Conservation (phyloP, 352 stramenopile species). For the Pythium oligandrum region DNA sequence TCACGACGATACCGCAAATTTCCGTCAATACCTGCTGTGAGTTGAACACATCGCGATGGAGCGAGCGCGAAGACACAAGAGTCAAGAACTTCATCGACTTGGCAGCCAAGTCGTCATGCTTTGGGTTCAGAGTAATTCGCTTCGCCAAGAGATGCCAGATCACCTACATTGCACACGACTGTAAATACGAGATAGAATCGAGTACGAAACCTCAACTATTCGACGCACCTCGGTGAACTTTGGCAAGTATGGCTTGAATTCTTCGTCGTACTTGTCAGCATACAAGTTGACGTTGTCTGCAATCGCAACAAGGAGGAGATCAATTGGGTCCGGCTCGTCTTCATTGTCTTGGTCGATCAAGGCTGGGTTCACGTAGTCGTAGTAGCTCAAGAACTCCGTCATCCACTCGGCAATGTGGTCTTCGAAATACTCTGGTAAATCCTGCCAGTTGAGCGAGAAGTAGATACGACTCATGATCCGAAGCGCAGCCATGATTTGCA, state of each 20-base stretch:
- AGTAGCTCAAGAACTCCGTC: constrained; percentile 92
- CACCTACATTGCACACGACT: constrained; percentile 6
- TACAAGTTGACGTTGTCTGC: constrained; percentile 98
- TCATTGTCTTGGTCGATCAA: constrained; percentile 93
- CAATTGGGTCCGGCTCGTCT: constrained; percentile 87
- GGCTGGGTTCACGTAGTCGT: constrained; percentile 92
- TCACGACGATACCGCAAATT: constrained; percentile 97
- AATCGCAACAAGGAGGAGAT: constrained; percentile 92
- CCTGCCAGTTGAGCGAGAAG: constrained; percentile 98
- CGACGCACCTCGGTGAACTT: constrained; percentile 86
- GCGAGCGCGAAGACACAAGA: constrained; percentile 91
- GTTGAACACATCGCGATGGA: constrained; percentile 90
- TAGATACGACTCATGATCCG: constrained; percentile 96
- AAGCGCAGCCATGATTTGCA: constrained; percentile 77
- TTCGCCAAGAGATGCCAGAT: constrained; percentile 80
- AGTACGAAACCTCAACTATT: background rate
- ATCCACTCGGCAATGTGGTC: constrained; percentile 98
- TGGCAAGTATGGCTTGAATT: constrained; percentile 95
- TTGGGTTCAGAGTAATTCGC: constrained; percentile 71
- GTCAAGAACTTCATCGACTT: constrained; percentile 98
- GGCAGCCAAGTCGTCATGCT: constrained; percentile 95
- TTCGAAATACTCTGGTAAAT: constrained; percentile 99
- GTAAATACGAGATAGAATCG: background rate
- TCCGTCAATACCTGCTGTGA: constrained; percentile 74
- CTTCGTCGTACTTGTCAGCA: constrained; percentile 98